Evolutionary conservation across 495 filamentous ascomycete species (phyloP).

Genomic region (Glarea lozoyensis): DNA sequence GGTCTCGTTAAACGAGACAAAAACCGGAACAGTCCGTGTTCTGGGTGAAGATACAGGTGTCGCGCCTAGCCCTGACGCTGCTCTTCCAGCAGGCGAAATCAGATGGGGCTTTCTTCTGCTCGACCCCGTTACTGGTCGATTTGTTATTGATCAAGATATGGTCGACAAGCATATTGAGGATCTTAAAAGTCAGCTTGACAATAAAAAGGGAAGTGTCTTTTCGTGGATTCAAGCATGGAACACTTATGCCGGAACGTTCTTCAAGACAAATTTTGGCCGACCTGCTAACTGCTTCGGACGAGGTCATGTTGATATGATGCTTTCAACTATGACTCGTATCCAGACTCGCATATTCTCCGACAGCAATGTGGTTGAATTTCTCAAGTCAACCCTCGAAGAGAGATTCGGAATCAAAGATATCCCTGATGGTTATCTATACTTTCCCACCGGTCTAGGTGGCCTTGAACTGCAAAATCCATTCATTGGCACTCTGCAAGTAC

Average conservation of each 20-base stretch:
- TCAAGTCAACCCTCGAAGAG: slow-evolving; percentile 42
- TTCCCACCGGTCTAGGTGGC: slow-evolving; percentile 50
- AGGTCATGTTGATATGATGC: slow-evolving; percentile 53
- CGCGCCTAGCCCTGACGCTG: slow-evolving; percentile 21
- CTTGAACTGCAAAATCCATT: slow-evolving; percentile 50
- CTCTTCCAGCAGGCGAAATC: slow-evolving; percentile 49
- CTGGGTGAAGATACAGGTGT: no score
- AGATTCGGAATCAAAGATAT: slow-evolving; percentile 47
- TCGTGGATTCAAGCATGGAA: slow-evolving; percentile 60
- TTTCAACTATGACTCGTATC: slow-evolving; percentile 49
- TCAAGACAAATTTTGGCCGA: slow-evolving; percentile 56
- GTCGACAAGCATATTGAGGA: slow-evolving; percentile 55
- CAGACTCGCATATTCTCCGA: slow-evolving; percentile 44
- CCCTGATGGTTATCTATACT: slow-evolving; percentile 62
- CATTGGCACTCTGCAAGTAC: slow-evolving; percentile 41
- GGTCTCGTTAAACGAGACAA: slow-evolving; percentile 46
- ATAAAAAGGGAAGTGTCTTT: slow-evolving; percentile 46
- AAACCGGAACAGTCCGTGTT: slow-evolving; percentile 49
- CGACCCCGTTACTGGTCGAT: slow-evolving; percentile 42
- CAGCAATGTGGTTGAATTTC: slow-evolving; percentile 47
- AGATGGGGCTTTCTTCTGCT: slow-evolving; percentile 59
- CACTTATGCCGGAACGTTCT: slow-evolving; percentile 53
- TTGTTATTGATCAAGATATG: slow-evolving; percentile 52
- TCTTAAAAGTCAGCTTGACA: slow-evolving; percentile 48
- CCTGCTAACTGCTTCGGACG: slow-evolving; percentile 57